These are phyloP conservation scores for Batrachochytrium dendrobatidis DNA, from an alignment of 371 early-diverging fungal species.

Conservation along the genomic window DNA sequence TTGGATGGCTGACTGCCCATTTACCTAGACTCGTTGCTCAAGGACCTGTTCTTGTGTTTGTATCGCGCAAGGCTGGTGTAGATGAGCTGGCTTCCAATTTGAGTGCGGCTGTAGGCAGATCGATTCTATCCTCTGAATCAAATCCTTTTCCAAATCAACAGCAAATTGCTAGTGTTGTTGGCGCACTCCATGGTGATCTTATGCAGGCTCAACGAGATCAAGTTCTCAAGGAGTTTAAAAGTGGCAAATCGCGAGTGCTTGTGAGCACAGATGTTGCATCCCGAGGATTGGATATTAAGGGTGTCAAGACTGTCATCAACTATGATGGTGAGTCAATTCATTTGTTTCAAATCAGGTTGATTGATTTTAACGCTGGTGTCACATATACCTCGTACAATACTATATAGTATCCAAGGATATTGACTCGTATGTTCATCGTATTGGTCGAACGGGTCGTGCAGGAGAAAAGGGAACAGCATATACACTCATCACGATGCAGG, in stretches of 20 bases:
- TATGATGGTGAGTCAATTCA: conserved; percentile 50
- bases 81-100: conserved; percentile 15
- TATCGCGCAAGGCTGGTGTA: conserved; percentile 27
- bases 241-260: conserved; percentile 64
- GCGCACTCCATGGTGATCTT: conserved; percentile 82
- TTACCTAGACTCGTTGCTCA: conserved; percentile 21
- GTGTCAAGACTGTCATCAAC: conserved; percentile 93
- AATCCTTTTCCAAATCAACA: conserved; percentile 8
- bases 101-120: not conserved
- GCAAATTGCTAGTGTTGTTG: not conserved
- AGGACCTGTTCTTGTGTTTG: conserved; percentile 35
- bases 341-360: not conserved
- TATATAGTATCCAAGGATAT: conserved; percentile 73
- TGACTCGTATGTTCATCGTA: conserved; percentile 91
- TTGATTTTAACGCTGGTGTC: not conserved
- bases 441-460: conserved; percentile 97
- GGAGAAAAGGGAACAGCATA: conserved; percentile 84
- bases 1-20: conserved; percentile 32
- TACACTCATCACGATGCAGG: conserved; percentile 58
- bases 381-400: no score
- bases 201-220: conserved; percentile 61
- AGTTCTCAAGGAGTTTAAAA: conserved; percentile 64
- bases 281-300: conserved; percentile 89
- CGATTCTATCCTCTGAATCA: conserved; percentile 7
- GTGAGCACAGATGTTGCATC: conserved; percentile 87